phyloP scores from a whole-genome alignment of 2,329 filamentous ascomycete species.

The Emmonsiellopsis sp. region DNA sequence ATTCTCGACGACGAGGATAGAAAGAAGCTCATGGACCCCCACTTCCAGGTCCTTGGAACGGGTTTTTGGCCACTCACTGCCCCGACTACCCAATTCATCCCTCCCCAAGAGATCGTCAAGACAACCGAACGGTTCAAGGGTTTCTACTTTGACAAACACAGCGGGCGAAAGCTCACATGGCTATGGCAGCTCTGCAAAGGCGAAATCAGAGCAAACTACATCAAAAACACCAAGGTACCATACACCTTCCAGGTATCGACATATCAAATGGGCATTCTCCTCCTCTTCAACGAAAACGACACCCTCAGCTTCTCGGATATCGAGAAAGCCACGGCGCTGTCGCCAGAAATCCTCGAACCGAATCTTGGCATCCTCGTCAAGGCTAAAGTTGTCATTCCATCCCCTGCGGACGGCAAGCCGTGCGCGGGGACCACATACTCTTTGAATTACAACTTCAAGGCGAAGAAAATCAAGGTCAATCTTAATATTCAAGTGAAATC shows the following conservation, averaged over 20 bases:
- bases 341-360: constrained; percentile 74
- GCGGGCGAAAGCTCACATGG: constrained; percentile 93
- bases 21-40: constrained; percentile 68
- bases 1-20: constrained; percentile 53
- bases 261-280: constrained; percentile 92
- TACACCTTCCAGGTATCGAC: constrained; percentile 97
- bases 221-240: constrained; percentile 77
- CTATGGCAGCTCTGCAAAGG: constrained; percentile 98
- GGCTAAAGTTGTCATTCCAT: constrained; percentile 74
- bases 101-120: constrained; percentile 72
- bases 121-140: constrained; percentile 82
- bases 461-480: constrained; percentile 96
- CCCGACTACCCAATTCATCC: constrained; percentile 78
- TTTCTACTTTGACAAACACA: constrained; percentile 96
- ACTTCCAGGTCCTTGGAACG: constrained; percentile 87
- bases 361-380: constrained; percentile 81
- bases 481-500: constrained; percentile 90
- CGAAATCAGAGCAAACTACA: constrained; percentile 88
- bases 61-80: constrained; percentile 93
- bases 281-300: constrained; percentile 90
- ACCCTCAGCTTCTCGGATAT: constrained; percentile 83
- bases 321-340: constrained; percentile 66
- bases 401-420: constrained; percentile 63
- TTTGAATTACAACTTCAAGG: constrained; percentile 93
- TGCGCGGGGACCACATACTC: constrained; percentile 69